Evolutionary conservation across 2,329 filamentous ascomycete genomes (phyloP), one percentile per base, ranked within the genome.

Genomic region (Mollisia scopiformis): DNA sequence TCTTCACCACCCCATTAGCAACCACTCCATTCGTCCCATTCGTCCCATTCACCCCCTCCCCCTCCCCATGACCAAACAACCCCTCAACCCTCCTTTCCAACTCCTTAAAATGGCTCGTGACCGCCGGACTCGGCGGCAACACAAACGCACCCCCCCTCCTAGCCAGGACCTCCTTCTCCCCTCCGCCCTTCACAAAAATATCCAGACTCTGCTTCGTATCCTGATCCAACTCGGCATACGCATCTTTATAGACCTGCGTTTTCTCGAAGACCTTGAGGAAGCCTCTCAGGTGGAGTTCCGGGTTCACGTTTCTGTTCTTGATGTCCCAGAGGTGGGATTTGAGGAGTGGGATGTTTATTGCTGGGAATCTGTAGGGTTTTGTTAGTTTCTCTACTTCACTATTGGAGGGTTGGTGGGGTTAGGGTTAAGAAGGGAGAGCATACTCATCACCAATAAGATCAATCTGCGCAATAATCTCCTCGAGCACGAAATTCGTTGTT

Each of bases 401-500:
- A n/a, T n/a, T n/a, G n/a, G n/a, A n/a, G n/a, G n/a, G n/a, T n/a
- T n/a, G n/a, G n/a, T n/a, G n/a, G n/a, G n/a, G n/a, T n/a, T n/a
- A n/a, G n/a, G n/a, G n/a, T n/a, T n/a, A n/a, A n/a, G n/a, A n/a
- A n/a, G n/a, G n/a, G n/a, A n/a, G n/a, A n/a, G n/a, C n/a, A n/a
- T n/a, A n/a, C n/a, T n/a, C n/a, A n/a, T n/a, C n/a, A n/a, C n/a
- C 46, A 35, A 73, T 68, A 2, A 67, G 57, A 21, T 69, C 63
- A 49, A 76, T 67, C 46, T 74, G 72, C 11, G 71, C 62, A 21
- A 75, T 66, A 25, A 76, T 75, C 28, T 76, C 70, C 8, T 69
- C 64, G 16, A 76, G 69, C 30, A 75, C 71, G 51, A 72, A 72
- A 23, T 69, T 62, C 0, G 61, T 61, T 41, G 39, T 65, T 10